Evolutionary conservation across 176 grass and related monocot genomes (phyloP), one percentile per base, ranked within the genome.

Genomic region (Oryza brachyantha): DNA sequence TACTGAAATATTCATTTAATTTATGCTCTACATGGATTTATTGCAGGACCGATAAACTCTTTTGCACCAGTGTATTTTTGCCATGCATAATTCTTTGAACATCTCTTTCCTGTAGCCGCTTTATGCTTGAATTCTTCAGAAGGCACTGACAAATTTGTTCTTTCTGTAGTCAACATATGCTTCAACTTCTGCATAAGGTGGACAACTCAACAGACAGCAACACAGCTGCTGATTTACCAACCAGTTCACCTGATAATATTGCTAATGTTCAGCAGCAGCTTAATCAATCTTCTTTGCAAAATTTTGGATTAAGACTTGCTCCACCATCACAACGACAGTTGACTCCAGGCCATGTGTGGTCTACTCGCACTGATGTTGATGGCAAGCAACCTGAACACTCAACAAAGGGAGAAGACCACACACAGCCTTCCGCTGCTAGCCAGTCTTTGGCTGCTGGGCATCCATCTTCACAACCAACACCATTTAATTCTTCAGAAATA

Each of bases 161-260:
- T 79, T 88, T 60, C 61, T 94, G 87, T 84, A 98, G 95, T 84
- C 92, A 98, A 92, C 85, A 94, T 74, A 92, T 98, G 94, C 89
- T 97, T 57, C 89, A 98, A 67, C 92, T 94, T 86, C 88, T 94
- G 84, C 92, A 92, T 74, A 98, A 92, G 78, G 85, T 90, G 70
- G 95, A 92, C 61, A 94, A 90, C 70, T 82, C 89, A 85, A 87
- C 82, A 79, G 85, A 86, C 61, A 69, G 64, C 69, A 87, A 84
- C 54, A 35, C 40, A 45, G 38, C 81, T 89, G 43, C 84, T 83
- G 84, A 89, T 24, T 38, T 72, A 50, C 25, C 79, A 19, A 89
- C 82, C 74, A 81, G 64, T 86, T 73, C 83, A 74, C 66, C 64
- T 5, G 83, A 80, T 70, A 36, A 81, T n/a, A 19, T 57, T 85